Conservation (phyloP, 352 stramenopile species). For the Blastocystis hominis region DNA sequence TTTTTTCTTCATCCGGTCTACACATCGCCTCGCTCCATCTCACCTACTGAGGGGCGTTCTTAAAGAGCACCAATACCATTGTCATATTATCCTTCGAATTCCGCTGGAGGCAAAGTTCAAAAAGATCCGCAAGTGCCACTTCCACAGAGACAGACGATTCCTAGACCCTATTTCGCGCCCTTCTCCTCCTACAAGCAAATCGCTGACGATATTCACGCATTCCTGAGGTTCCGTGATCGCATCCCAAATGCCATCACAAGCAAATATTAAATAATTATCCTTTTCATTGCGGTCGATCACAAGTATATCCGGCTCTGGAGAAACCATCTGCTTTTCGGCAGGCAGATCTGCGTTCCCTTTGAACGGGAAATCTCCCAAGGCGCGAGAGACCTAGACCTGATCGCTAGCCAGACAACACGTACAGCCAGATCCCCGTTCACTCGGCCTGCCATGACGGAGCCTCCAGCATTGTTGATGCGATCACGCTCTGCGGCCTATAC, state of each 20-base stretch:
- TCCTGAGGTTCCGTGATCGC: constrained; percentile 76
- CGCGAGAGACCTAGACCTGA: constrained; percentile 59
- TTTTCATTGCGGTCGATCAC: constrained; percentile 68
- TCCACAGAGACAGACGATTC: not conserved
- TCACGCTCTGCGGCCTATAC: constrained; percentile 58
- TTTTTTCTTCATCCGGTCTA: constrained; percentile 22
- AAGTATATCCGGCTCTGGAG: constrained; percentile 76
- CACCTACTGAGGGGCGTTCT: constrained; percentile 58
- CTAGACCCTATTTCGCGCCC: constrained; percentile 65
- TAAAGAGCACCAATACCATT: constrained; percentile 64
- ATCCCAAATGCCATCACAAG: constrained; percentile 84
- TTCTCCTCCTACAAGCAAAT: constrained; percentile 65
- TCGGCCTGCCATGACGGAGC: constrained; percentile 60
- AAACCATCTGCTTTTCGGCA: constrained; percentile 68
- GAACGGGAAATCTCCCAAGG: constrained; percentile 64
- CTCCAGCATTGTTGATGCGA: constrained; percentile 63
- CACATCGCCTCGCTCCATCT: not conserved
- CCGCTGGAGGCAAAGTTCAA: constrained; percentile 63
- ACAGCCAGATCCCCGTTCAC: constrained; percentile 66
- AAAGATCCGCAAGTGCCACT: constrained; percentile 23
- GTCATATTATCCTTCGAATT: constrained; percentile 66
- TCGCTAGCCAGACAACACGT: not conserved
- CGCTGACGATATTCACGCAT: constrained; percentile 63
- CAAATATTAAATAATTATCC: constrained; percentile 79
- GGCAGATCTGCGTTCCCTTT: constrained; percentile 59